phyloP scores from a whole-genome alignment of 2,329 filamentous ascomycete species.

The Chlorencoelia australis region DNA sequence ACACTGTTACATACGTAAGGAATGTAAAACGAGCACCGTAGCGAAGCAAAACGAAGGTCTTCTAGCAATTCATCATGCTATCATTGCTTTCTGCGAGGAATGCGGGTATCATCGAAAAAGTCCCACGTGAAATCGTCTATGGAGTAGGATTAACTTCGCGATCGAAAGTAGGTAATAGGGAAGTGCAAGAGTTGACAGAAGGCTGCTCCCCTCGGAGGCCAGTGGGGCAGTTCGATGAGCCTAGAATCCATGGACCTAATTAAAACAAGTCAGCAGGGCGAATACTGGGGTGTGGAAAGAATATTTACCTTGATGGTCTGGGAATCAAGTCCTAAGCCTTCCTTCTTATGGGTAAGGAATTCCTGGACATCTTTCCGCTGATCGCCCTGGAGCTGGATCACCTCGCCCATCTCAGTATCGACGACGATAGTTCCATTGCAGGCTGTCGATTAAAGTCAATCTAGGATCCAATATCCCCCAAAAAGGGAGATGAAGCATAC shows the following conservation, averaged over 20 bases:
- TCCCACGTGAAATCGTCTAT: neutral
- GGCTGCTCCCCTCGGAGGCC: too few species aligned
- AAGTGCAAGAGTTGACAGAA: too few species aligned
- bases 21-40: too few species aligned
- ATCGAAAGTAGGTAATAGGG: too few species aligned
- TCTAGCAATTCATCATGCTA: too few species aligned
- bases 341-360: conserved; percentile 93
- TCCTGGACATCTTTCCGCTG: conserved; percentile 98
- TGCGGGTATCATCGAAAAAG: conserved; percentile 27
- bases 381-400: conserved; percentile 98
- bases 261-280: conserved; percentile 6
- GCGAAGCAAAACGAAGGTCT: too few species aligned
- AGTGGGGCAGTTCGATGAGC: conserved; percentile 18
- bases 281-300: neutral
- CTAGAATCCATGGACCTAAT: conserved; percentile 54
- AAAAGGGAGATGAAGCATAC: conserved; percentile 37
- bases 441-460: too few species aligned
- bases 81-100: conserved; percentile 25
- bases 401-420: conserved; percentile 95
- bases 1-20: too few species aligned
- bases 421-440: conserved; percentile 99
- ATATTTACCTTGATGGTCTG: conserved; percentile 84
- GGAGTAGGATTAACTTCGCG: too few species aligned
- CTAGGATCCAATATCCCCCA: too few species aligned
- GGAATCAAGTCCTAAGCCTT: conserved; percentile 83